phyloP scores from a whole-genome alignment of 2,329 filamentous ascomycete species.

The Ophiostoma ips region DNA sequence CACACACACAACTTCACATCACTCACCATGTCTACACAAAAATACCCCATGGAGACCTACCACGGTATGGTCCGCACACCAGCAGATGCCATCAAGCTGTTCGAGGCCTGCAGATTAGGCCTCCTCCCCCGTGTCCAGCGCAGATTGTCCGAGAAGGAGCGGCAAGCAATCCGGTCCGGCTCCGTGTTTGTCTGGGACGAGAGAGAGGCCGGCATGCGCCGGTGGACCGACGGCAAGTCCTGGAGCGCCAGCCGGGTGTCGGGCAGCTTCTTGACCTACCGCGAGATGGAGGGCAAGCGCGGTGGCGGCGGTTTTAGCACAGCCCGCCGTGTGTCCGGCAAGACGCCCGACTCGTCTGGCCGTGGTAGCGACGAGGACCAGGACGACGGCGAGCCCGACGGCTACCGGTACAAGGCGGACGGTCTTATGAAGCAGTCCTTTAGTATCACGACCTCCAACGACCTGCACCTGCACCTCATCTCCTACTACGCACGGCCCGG shows the following conservation, averaged over 20 bases:
- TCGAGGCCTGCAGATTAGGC: conserved; percentile 87
- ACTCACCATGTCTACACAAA: conserved; percentile 17
- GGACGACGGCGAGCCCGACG: conserved; percentile 72
- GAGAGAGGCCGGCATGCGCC: conserved; percentile 90
- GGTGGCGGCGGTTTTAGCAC: conserved; percentile 66
- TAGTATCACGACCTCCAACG: conserved; percentile 82
- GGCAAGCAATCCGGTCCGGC: conserved; percentile 87
- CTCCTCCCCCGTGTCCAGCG: conserved; percentile 84
- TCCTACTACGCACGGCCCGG: conserved; percentile 86
- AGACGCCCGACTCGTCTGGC: conserved; percentile 65
- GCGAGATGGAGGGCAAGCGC: conserved; percentile 97
- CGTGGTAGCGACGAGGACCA: conserved; percentile 75
- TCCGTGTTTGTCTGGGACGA: conserved; percentile 99
- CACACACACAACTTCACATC: not conserved
- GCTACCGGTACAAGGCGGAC: conserved; percentile 89
- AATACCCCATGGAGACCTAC: conserved; percentile 74
- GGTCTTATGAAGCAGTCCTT: conserved; percentile 99
- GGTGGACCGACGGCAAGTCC: conserved; percentile 98
- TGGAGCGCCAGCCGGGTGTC: conserved; percentile 98
- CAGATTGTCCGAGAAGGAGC: conserved; percentile 88
- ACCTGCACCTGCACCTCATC: conserved; percentile 91
- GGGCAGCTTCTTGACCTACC: conserved; percentile 91
- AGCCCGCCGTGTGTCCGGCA: conserved; percentile 45
- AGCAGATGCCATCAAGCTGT: conserved; percentile 92
- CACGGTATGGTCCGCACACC: conserved; percentile 91